Conservation (phyloP, 202 grass and related monocot species). For the Cymbopogon flexuosus region DNA sequence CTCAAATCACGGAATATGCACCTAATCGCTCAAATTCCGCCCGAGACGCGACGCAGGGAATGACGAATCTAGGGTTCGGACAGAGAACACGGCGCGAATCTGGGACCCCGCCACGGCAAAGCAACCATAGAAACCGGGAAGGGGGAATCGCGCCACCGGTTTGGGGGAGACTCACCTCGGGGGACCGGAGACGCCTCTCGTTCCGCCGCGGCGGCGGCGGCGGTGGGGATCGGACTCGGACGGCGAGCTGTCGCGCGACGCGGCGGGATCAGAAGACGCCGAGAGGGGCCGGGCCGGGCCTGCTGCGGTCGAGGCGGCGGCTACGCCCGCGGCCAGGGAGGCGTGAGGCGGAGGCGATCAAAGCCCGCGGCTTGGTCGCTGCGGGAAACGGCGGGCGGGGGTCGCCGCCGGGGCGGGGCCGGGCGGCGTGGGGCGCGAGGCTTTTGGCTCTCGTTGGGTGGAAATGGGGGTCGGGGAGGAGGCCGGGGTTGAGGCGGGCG, state of each 20-base stretch:
- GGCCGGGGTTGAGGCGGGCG: not conserved
- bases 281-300: not conserved
- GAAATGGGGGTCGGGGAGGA: not conserved
- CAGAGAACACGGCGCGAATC: not conserved
- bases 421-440: not conserved
- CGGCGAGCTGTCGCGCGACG: slow-evolving; percentile 23
- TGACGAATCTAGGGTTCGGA: slow-evolving; percentile 35
- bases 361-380: not conserved
- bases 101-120: slow-evolving; percentile 4
- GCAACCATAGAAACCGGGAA: slow-evolving; percentile 1
- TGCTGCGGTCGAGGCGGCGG: not conserved
- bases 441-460: not conserved
- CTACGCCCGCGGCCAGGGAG: not conserved
- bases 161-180: slow-evolving; percentile 12
- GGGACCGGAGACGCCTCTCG: not conserved
- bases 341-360: not conserved
- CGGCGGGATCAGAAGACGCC: slow-evolving; percentile 23
- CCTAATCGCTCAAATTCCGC: not conserved
- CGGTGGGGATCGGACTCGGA: not conserved
- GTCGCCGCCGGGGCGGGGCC: not conserved
- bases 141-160: not conserved
- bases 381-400: not conserved
- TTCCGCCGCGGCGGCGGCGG: not conserved
- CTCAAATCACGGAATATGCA: not conserved
- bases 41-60: not conserved